Conservation (phyloP, 176 grass and related monocot genomes). For the Echinochloa phyllopogon region DNA sequence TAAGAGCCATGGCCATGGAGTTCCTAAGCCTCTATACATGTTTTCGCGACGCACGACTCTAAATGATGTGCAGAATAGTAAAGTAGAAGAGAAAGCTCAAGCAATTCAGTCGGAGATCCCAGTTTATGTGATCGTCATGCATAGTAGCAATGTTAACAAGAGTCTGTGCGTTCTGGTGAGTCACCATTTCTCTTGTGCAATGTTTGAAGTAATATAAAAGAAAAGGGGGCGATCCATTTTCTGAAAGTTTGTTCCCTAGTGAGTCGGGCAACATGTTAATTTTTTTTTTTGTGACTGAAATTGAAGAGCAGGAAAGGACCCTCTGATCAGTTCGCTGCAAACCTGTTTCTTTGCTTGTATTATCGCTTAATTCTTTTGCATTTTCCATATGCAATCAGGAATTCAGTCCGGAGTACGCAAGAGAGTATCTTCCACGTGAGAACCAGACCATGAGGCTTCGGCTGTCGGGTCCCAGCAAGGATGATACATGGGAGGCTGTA, state of each 20-base stretch:
- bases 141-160: not conserved
- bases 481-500: slow-evolving; percentile 16
- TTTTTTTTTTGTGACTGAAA: not conserved
- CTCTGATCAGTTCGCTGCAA: not conserved
- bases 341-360: not conserved
- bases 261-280: not conserved
- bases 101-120: slow-evolving; percentile 30
- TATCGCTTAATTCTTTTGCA: not conserved
- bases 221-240: not conserved
- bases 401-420: slow-evolving; percentile 28
- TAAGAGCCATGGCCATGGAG: slow-evolving; percentile 10
- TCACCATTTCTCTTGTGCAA: not conserved
- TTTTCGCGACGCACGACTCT: not conserved
- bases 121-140: slow-evolving; percentile 15
- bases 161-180: not conserved
- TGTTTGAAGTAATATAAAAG: not conserved
- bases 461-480: not conserved
- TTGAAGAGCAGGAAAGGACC: not conserved
- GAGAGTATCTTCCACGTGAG: slow-evolving; percentile 16
- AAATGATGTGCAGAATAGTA: not conserved
- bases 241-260: not conserved
- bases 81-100: not conserved
- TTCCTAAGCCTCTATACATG: slow-evolving; percentile 1
- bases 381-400: slow-evolving; percentile 31
- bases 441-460: slow-evolving; percentile 25